Base-by-base conservation (phyloP, 331 rosid species). In the Malus hybrid region DNA sequence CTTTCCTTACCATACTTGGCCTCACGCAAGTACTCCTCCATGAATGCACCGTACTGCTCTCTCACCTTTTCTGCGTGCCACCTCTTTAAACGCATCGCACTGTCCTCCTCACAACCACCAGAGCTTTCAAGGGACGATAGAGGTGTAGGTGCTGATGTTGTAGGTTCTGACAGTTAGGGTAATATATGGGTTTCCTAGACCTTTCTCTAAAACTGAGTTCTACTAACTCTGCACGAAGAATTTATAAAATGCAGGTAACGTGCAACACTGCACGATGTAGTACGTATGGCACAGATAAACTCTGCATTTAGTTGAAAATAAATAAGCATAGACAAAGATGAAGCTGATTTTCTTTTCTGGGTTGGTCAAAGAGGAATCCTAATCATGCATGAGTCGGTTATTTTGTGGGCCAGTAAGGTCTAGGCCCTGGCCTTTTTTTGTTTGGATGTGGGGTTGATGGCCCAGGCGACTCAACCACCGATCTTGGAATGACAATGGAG, bases 1-100 rank as follows among this genome's bases (percentile, higher is more conserved):
- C 90, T 80, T 14, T 86, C 88, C 31, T 19, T 73, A 0, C 86
- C 96, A 7, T 42, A 33, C 12, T 91, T 92, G 0, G 81, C 84
- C 1, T 76, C 90, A 57, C 31, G 68, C 79, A 90, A 29, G 71
- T 76, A 77, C 67, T 73, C 64, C 65, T 90, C 96, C 79, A 93
- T 65, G 32, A 70, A 14, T 65, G 72, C 87, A 44, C 89, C 90
- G 76, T 92, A 92, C 2, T 76, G 74, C 69, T 87, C 93, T 60
- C 84, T 88, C 75, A 89, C 93, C 56, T 80, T 88, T 73, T 93
- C 97, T 3, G 86, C 97, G 80, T 90, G 94, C 18, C 93, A 71
- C 80, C 92, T 78, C 78, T 96, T 82, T 71, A 93, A 56, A 79
- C 59, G 73, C 0, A 62, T 48, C 65, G 36, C 75, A 56, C 32